These are phyloP conservation scores for Holtermanniella nyarrowii DNA, from an alignment of 768 basidiomycete species.

Conservation along the genomic window DNA sequence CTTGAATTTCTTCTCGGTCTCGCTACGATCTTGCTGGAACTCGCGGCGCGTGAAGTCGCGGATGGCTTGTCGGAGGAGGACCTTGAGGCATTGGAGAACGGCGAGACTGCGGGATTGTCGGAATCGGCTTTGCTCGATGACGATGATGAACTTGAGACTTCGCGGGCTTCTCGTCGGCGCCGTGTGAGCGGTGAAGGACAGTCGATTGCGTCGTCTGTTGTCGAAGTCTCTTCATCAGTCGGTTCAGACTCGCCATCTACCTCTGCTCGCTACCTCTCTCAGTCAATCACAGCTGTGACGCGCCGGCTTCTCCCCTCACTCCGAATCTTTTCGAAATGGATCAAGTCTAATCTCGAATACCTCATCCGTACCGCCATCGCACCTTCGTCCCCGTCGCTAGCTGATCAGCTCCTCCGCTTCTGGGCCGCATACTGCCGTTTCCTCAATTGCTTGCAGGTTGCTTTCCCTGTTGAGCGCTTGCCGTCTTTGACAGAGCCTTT, in stretches of 20 bases:
- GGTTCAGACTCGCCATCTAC: neutral
- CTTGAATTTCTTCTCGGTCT: neutral
- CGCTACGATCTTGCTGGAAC: slow-evolving; percentile 35
- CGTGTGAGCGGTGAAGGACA: neutral
- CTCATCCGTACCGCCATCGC: slow-evolving; percentile 44
- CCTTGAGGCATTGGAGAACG: slow-evolving; percentile 48
- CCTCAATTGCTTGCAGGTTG: slow-evolving; percentile 49
- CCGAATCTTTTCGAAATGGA: slow-evolving; percentile 81
- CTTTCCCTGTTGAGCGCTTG: slow-evolving; percentile 60
- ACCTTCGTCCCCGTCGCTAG: slow-evolving; percentile 9
- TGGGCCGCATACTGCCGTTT: slow-evolving; percentile 67
- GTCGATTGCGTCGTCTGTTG: neutral
- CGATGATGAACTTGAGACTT: neutral
- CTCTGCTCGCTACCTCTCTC: slow-evolving; percentile 2
- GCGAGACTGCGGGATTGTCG: slow-evolving; percentile 41
- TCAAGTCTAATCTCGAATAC: slow-evolving; percentile 64
- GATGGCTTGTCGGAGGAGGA: slow-evolving; percentile 58
- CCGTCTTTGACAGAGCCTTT: slow-evolving; percentile 53
- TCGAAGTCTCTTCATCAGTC: neutral
- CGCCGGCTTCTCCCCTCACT: slow-evolving; percentile 76
- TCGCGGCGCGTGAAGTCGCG: slow-evolving; percentile 54
- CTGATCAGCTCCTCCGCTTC: slow-evolving; percentile 45
- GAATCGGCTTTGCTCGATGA: slow-evolving; percentile 17
- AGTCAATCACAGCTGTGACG: slow-evolving; percentile 68
- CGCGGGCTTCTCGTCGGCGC: neutral